These are phyloP conservation scores for Chrysopogon serrulatus DNA, from an alignment of 176 grass and related monocot species.

Conservation along the genomic window DNA sequence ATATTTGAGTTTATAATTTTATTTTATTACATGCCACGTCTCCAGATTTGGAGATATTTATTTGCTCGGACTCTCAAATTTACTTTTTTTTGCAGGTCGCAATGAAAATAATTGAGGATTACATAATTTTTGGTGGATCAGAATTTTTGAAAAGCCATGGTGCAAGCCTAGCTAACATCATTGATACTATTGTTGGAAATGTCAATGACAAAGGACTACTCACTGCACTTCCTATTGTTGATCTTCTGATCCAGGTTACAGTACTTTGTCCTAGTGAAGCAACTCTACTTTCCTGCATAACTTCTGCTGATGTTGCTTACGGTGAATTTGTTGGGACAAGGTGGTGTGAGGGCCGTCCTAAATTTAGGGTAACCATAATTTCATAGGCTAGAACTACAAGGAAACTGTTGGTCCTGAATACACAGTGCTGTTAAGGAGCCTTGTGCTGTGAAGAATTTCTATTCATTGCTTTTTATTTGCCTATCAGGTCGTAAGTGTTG, in stretches of 20 bases:
- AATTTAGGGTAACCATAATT: background rate
- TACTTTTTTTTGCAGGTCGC: slow-evolving; percentile 42
- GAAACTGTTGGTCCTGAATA: slow-evolving; percentile 5
- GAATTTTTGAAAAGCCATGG: slow-evolving; percentile 92
- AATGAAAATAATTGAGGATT: slow-evolving; percentile 84
- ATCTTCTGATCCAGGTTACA: slow-evolving; percentile 94
- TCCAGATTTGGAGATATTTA: slow-evolving; percentile 8
- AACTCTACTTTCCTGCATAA: slow-evolving; percentile 1
- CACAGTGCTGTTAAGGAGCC: background rate
- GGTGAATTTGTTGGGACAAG: background rate
- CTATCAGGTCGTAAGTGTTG: background rate
- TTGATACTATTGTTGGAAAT: slow-evolving; percentile 80
- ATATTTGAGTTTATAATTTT: background rate
- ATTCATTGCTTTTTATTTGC: slow-evolving; percentile 6
- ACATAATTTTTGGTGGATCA: slow-evolving; percentile 79
- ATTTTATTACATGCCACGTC: slow-evolving; percentile 10
- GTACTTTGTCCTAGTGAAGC: background rate
- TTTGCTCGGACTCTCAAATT: slow-evolving; percentile 17
- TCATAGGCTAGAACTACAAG: background rate
- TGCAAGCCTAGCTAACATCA: slow-evolving; percentile 65
- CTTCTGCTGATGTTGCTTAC: slow-evolving; percentile 8
- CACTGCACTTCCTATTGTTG: slow-evolving; percentile 65
- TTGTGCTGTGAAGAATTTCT: slow-evolving; percentile 1
- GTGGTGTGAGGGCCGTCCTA: background rate
- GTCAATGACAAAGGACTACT: slow-evolving; percentile 95